A percentile compares a stretch with the other conserved stretches of the same genome.
Conservation (phyloP, 2,329 filamentous ascomycete genomes). For the Beauveria brongniartii region DNA sequence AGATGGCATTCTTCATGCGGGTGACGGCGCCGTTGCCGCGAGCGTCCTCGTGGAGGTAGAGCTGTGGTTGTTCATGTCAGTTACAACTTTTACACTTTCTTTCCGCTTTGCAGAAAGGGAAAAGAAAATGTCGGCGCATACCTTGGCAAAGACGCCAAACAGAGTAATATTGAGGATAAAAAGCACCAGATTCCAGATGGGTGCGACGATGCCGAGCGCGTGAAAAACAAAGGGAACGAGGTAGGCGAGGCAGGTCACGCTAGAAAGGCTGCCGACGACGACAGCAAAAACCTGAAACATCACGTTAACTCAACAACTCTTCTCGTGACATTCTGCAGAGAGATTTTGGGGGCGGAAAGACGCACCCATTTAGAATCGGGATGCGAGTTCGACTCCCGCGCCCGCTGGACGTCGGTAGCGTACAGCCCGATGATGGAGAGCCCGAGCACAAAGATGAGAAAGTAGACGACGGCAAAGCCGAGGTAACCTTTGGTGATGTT, state of each 20-base stretch:
- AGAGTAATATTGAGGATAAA: constrained; percentile 73
- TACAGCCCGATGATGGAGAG: constrained; percentile 75
- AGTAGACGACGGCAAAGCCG: constrained; percentile 55
- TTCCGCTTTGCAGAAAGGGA: neutral
- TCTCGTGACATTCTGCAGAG: neutral
- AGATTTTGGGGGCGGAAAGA: neutral
- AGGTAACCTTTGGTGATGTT: constrained; percentile 41
- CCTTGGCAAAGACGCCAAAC: constrained; percentile 75
- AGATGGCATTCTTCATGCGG: constrained; percentile 81
- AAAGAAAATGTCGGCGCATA: constrained; percentile 18
- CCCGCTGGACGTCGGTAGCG: constrained; percentile 55
- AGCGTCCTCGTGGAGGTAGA: constrained; percentile 65
- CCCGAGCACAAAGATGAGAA: constrained; percentile 69
- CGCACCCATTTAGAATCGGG: constrained; percentile 63
- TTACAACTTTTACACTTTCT: neutral
- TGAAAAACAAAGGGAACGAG: constrained; percentile 53
- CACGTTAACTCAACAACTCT: no score
- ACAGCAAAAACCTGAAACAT: constrained; percentile 57
- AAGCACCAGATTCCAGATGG: constrained; percentile 63
- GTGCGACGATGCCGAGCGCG: constrained; percentile 39
- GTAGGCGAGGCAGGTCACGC: constrained; percentile 57
- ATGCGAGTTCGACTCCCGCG: constrained; percentile 40
- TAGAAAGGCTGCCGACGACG: constrained; percentile 57
- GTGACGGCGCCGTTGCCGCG: constrained; percentile 55
- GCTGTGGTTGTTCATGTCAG: constrained; percentile 20